A percentile compares a stretch with the other conserved stretches of the same genome.
Conservation (phyloP, 495 filamentous ascomycete genomes). For the Apodospora peruviana region DNA sequence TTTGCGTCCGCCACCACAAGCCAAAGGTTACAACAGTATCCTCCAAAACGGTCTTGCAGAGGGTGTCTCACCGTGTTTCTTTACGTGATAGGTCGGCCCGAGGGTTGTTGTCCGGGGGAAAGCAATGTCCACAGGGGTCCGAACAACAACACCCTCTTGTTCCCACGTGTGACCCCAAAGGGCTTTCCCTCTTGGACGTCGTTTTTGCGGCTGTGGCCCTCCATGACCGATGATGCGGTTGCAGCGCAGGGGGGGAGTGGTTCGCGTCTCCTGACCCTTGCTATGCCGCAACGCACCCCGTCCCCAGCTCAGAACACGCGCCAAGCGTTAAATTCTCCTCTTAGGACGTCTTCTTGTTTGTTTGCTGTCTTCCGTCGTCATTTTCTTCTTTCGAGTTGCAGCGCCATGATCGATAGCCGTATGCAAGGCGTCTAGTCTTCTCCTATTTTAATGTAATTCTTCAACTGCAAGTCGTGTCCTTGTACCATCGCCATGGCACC, state of each 20-base stretch:
- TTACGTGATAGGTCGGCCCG: background rate
- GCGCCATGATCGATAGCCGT: background rate
- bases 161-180: background rate
- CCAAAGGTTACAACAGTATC: too few relatives aligned
- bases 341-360: background rate
- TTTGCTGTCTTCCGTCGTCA: background rate
- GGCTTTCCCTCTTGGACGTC: too few relatives aligned
- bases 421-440: background rate
- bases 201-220: background rate
- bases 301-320: background rate
- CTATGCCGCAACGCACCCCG: background rate
- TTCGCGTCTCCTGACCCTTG: background rate
- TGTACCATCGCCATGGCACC: background rate
- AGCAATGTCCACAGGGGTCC: background rate
- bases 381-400: background rate
- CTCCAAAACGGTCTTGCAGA: background rate
- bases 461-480: too few relatives aligned
- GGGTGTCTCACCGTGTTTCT: too few relatives aligned
- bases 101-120: background rate
- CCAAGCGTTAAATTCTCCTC: background rate
- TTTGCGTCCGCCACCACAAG: background rate
- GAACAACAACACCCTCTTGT: background rate
- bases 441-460: too few relatives aligned
- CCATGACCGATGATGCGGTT: background rate
- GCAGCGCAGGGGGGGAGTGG: background rate